Evolutionary conservation across 768 basidiomycete genomes (phyloP), one percentile per base, ranked within the genome.

Genomic region (Leccinellum rugosiceps): DNA sequence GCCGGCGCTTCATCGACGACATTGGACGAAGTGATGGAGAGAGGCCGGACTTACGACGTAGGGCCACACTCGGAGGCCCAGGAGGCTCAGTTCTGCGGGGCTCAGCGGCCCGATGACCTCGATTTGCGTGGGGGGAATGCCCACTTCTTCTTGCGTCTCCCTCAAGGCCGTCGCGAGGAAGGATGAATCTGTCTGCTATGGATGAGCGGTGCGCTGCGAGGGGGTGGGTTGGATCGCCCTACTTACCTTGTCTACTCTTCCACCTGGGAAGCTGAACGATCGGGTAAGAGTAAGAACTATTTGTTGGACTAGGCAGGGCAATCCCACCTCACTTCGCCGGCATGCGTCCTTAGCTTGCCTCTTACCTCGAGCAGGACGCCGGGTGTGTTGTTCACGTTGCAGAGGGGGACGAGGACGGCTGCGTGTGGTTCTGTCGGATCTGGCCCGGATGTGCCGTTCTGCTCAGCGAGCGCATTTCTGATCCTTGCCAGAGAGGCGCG

Each of bases 321-420:
- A 5, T 64, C 77, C 35, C 58, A 89, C 90, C 90, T 90, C 32
- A 92, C 83, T 76, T 92, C 88, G n/a, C 90, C 90, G 0, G 89
- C 85, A 71, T 92, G 90, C 30, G 77, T 79, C 62, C 88, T 77
- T 51, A 87, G 71, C 41, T 80, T 71, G 63, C 83, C 82, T 61
- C 90, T 78, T 31, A 92, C 82, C 69, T 92, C 86, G 15, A 91
- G 77, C 48, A 92, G 68, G 19, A 93, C 79, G 7, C 88, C 85
- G 0, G 90, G 87, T 14, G 75, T 74, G 51, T 78, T 77, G 31
- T 79, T 74, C 19, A 92, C 85, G 65, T 92, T 92, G 72, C 90
- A 92, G 51, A 92, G 75, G 0, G 89, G 88, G 60, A 92, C 81
- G 51, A 92, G 74, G 25, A 92, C 86, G 4, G 87, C 87, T 10